A percentile compares a stretch with the other conserved stretches of the same genome.
phyloP scores from a whole-genome alignment of 2,329 filamentous ascomycete genomes.

The Metarhizium sp. region DNA sequence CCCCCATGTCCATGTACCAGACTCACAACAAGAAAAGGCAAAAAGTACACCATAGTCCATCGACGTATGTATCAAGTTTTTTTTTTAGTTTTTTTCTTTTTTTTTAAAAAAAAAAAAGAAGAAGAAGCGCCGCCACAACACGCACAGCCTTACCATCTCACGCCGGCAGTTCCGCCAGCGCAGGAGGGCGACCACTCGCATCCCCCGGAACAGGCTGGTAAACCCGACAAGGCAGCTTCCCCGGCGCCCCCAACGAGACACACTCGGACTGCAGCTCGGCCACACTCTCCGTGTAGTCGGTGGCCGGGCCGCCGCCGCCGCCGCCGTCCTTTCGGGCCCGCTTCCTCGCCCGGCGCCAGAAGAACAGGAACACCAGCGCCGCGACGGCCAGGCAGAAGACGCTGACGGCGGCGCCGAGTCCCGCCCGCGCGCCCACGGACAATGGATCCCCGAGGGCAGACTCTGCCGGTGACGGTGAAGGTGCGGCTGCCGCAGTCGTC shows the following conservation, averaged over 20 bases:
- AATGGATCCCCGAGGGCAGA: not conserved
- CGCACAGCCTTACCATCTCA: not conserved
- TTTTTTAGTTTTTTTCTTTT: too few species aligned
- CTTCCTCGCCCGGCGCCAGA: not conserved
- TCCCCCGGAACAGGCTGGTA: not conserved
- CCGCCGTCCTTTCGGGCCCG: not conserved
- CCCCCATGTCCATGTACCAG: too few species aligned
- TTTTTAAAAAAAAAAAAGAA: too few species aligned
- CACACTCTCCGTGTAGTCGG: not conserved
- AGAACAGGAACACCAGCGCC: not conserved
- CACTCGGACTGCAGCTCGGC: not conserved
- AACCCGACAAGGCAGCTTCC: not conserved
- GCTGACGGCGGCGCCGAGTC: not conserved
- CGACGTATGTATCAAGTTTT: too few species aligned
- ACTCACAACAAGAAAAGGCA: too few species aligned
- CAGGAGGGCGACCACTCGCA: not conserved
- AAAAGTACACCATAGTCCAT: too few species aligned
- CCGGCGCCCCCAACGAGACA: not conserved
- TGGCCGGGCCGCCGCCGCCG: not conserved
- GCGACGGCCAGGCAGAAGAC: not conserved
- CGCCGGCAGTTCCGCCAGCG: not conserved
- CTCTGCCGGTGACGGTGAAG: not conserved
- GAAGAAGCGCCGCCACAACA: too few species aligned
- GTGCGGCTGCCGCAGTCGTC: not conserved
- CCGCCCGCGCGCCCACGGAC: not conserved